These are phyloP conservation scores for Lachnellula hyalina DNA, from an alignment of 2,329 filamentous ascomycete genomes.

Conservation along the genomic window DNA sequence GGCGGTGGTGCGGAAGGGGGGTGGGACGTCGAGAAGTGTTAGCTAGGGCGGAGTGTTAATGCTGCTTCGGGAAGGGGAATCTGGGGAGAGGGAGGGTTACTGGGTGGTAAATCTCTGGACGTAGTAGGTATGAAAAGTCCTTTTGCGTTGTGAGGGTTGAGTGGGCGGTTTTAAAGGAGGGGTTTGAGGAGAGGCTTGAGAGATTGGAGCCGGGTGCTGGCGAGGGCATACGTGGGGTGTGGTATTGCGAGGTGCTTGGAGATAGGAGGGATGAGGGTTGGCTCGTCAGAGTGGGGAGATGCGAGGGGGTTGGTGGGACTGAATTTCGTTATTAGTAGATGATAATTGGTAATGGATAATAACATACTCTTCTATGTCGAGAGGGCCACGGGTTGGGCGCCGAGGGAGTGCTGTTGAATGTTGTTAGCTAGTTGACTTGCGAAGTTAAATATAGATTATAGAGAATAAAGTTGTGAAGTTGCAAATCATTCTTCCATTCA, in stretches of 20 bases:
- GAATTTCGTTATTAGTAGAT: constrained; percentile 19
- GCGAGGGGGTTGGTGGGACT: constrained; percentile 9
- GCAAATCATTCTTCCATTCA: neutral
- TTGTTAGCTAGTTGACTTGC: constrained; percentile 3
- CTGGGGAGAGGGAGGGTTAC: no score
- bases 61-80: no score
- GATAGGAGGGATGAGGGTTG: constrained; percentile 17
- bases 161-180: constrained; percentile 22
- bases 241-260: constrained; percentile 17
- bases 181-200: constrained; percentile 13
- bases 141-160: constrained; percentile 42
- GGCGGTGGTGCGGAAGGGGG: constrained; percentile 63
- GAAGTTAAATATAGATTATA: neutral
- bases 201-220: constrained; percentile 26
- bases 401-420: constrained; percentile 39
- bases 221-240: constrained; percentile 23
- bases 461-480: neutral
- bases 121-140: constrained; percentile 76
- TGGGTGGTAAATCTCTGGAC: constrained; percentile 77
- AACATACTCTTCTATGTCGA: constrained; percentile 72
- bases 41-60: constrained; percentile 34
- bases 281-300: neutral
- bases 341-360: neutral
- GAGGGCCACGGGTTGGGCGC: constrained; percentile 70
- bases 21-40: constrained; percentile 54